Percentiles rank a stretch among this genome's conserved stretches.
Conservation (phyloP, 192 early-diverging fungal genomes). For the Entrophospora sp. region DNA sequence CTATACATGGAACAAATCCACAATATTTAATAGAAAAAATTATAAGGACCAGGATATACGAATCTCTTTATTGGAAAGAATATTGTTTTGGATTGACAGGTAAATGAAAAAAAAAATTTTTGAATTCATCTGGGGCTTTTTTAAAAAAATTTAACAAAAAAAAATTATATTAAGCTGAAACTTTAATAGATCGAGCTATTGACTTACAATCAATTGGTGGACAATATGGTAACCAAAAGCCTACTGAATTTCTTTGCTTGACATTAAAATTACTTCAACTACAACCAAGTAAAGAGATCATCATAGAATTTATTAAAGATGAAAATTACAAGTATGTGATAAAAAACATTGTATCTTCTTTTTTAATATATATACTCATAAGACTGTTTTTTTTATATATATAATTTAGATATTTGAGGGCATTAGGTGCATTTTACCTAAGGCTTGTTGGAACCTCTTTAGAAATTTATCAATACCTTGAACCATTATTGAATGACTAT, state of each 20-base stretch:
- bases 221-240: slow-evolving; percentile 74
- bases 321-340: slow-evolving; percentile 76
- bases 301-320: slow-evolving; percentile 71
- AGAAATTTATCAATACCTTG: slow-evolving; percentile 79
- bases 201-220: slow-evolving; percentile 69
- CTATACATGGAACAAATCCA: slow-evolving; percentile 85
- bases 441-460: slow-evolving; percentile 66
- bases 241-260: slow-evolving; percentile 87
- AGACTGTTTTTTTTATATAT: too few species aligned
- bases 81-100: slow-evolving; percentile 88
- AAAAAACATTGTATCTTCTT: too few species aligned
- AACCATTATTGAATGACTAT: slow-evolving; percentile 78
- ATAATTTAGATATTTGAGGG: slow-evolving; percentile 62
- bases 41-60: slow-evolving; percentile 80
- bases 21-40: slow-evolving; percentile 94
- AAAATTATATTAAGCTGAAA: slow-evolving; percentile 8
- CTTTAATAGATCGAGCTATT: slow-evolving; percentile 41
- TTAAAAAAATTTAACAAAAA: neutral
- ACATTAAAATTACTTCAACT: slow-evolving; percentile 85
- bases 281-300: slow-evolving; percentile 83
- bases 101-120: slow-evolving; percentile 19
- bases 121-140: neutral
- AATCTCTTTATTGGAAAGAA: slow-evolving; percentile 95
- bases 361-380: too few species aligned
- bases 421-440: slow-evolving; percentile 83